Base-by-base conservation (phyloP, 2,329 filamentous ascomycete species). In the Aspergillus novofumigatus region DNA sequence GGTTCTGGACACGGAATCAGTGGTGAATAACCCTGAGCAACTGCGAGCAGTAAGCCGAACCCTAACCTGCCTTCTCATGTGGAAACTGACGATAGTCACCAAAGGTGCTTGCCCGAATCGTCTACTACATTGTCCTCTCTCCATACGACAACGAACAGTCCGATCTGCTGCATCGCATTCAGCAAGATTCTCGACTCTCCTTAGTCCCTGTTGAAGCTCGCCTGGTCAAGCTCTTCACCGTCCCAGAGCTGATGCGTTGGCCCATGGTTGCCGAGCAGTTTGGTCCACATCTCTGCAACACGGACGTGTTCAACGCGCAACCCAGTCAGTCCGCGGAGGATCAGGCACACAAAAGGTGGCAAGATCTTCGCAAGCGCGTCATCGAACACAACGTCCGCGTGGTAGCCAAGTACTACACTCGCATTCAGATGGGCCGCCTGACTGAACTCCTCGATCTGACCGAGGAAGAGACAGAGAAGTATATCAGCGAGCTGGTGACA, bases 301-400 rank as follows among this genome's bases (percentile, higher is more conserved):
- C 91, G 8, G 94, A 99, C 72, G 89, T 99, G 55, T 99, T 99
- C 71, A 88, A 90, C 66, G 83, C 83, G 26, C 74, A 74, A 51
- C 83, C 62, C 80, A 83, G 62, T 80, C 54, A 80, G 82, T 86
- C 88, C 5, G 80, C 81, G 35, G 92, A 97, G 66, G 83, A 88
- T 59, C 93, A 96, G 77, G 89, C 92, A 28, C 80, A 90, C 75
- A 85, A 88, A 75, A 85, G 94, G 73, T 99, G 93, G 92, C 84
- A 94, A 72, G 94, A 97, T 72, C 81, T 99, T 62, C 90, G 94
- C 69, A 97, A 97, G 83, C 92, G 94, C 53, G 94, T 99, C 60
- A 99, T 99, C 68, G 94, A 99, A 80, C 94, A 99, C 80, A 99
- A 99, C 65, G 93, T 99, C 53, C 91, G 94, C 53, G 94, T 99